Base-by-base conservation (phyloP, 2,329 filamentous ascomycete genomes). In the Colletotrichum musae region DNA sequence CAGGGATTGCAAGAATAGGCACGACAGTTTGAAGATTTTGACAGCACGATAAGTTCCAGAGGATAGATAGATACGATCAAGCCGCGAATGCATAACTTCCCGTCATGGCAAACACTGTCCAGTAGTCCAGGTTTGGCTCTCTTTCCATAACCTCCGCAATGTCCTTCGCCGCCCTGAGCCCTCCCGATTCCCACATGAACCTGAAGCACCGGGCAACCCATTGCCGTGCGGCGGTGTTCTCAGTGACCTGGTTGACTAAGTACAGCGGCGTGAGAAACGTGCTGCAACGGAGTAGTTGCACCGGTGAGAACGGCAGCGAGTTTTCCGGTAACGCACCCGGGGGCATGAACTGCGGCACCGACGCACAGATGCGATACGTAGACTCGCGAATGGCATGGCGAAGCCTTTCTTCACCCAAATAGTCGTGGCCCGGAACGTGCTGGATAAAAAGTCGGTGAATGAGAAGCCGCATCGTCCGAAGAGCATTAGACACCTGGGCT, bases 1-100 rank as follows among this genome's bases (percentile, higher is more conserved):
- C 26, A 9, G 6, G 50, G 43, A 16, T 58, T 67, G 39, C 0
- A 32, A 16, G 53, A 26, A 36, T 68, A 43, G 51, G 21, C 21
- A 24, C 21, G 21, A 24, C 4, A 15, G n/a, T 13, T 2, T 43
- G 24, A 2, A 4, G 9, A 15, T 18, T 18, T 4, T 13, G 15
- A n/a, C 15, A 47, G 6, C 4, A 16, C 4, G 12, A 18, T 2
- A 10, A 7, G 15, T 12, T 1, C 5, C 2, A 24, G n/a, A 24
- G 4, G 12, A 5, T 4, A 50, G 12, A 5, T 4, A 50, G 9
- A 24, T 1, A 50, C n/a, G 6, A 10, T 52, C 39, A 74, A 21
- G 73, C 72, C 1, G 73, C 71, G 53, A 75, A 73, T 1, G 75
- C 75, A 58, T 76, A 77, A 24, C 75, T 75, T 1, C 75, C 75